Evolutionary conservation across 345 rosid species (phyloP), one percentile per base, ranked within the genome.

Genomic region (Atalantia buxifolia): DNA sequence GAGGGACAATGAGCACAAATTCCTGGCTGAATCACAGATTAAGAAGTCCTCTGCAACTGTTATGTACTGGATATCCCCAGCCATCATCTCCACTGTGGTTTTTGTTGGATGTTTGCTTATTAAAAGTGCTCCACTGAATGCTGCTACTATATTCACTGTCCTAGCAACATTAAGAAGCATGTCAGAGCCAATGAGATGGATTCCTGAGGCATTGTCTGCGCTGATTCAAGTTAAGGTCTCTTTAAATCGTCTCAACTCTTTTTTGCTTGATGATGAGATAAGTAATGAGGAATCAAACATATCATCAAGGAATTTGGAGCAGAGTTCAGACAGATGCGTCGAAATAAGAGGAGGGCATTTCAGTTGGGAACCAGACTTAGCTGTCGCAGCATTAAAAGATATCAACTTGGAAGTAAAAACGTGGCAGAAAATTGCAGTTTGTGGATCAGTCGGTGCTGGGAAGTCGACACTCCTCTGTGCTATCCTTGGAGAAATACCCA

Each of bases 371-470:
- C 84, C 87, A 30, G 92, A 94, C 48, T 57, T 76, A 25, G 59
- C 70, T 38, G 21, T 31, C 74, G 76, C 84, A 73, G 86, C 95
- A 7, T 79, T 92, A 30, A 45, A 65, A 50, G 61, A 85, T 75
- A 79, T 91, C 59, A 76, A 81, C 68, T 62, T 92, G 71, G 86
- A 89, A 31, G 77, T 86, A 16, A 86, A 80, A 77, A 10, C 28
- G 19, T 88, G 93, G 36, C 88, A 90, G 56, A 91, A 94, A 77
- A 77, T 94, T 77, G 95, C 97, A 27, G 80, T 94, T 69, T 91
- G 97, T 63, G 95, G 98, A 42, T 86, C 89, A 6, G 97, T 92
- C 16, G 94, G 95, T 1, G 89, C 95, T 0, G 95, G 98, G 35
- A 93, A 92, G 80, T 92, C 97, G 45, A 89, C 98, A 1, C 75